Base-by-base conservation (phyloP, 192 early-diverging fungal species). In the Rhizophagus sp. region DNA sequence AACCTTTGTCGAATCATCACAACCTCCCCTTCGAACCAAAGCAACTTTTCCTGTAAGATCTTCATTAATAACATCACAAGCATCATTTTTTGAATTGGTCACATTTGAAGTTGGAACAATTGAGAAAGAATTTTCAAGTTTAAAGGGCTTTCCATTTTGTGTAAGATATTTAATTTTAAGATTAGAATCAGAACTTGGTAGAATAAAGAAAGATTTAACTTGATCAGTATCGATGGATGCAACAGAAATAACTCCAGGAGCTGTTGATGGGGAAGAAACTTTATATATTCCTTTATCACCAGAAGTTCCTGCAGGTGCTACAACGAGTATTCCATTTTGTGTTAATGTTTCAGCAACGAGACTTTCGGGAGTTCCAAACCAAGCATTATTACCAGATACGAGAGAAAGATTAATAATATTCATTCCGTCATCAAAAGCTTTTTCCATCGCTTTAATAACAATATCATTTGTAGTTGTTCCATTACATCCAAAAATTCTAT, bases 341-440 rank as follows among this genome's bases (percentile, higher is more conserved):
- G 83, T 76, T 52, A 94, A 82, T 17, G 78, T 80, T 52, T 90
- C 87, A 47, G 91, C 89, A 0, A 93, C 89, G 22, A 89, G 83
- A 4, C 90, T 85, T 24, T 88, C 80, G 15, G 92, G 87, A 62
- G 89, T 85, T 62, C 93, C 92, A 73, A 84, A 86, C 89, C 88
- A 90, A 41, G 86, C 88, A 78, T 84, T 85, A 47, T 25, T 19
- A 17, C 87, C 85, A 8, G 88, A 92, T 72, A 95, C 97, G 76
- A 97, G 83, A 66, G 92, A 94, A 80, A 97, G 88, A 86, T 93
- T 96, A 82, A 98, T 93, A 65, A 98, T 82, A 78, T 98, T 88
- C 83, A 93, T 90, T 7, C 90, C 86, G 67, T 95, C 94, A 8
- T 82, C 81, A 73, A 89, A 86, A n/a, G 96, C 97, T 13, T 83